Evolutionary conservation across 306 rosid species (phyloP).

Genomic region (Glycine latifolia): DNA sequence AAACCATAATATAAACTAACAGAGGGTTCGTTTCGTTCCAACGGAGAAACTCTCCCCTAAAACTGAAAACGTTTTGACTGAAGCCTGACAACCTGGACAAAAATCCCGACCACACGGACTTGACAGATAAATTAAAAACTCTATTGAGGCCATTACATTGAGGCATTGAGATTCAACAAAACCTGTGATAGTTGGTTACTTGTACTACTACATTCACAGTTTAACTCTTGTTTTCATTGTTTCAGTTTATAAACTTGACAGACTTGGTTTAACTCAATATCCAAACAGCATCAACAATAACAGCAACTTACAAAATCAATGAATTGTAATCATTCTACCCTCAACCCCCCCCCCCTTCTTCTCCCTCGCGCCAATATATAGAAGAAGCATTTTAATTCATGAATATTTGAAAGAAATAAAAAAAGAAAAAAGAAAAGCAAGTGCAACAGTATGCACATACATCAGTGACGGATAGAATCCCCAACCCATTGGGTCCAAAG

Average conservation of each 20-base stretch:
- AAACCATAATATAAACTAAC: slow-evolving; percentile 22
- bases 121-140: no score
- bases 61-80: no score
- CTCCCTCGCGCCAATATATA: no score
- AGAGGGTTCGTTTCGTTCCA: not conserved
- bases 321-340: not conserved
- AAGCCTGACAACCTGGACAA: no score
- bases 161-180: not conserved
- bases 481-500: slow-evolving; percentile 80
- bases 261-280: slow-evolving; percentile 1
- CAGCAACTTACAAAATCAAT: not conserved
- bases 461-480: slow-evolving; percentile 77
- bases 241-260: not conserved
- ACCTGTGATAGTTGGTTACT: not conserved
- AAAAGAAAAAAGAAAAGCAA: not conserved
- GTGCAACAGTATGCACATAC: slow-evolving; percentile 53
- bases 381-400: not conserved
- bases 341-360: not conserved
- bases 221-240: not conserved
- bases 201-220: not conserved
- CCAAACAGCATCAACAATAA: slow-evolving; percentile 11
- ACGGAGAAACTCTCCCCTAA: no score
- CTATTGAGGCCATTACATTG: slow-evolving; percentile 10
- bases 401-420: not conserved
- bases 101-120: no score